Base-by-base conservation (phyloP, 768 basidiomycete species). In the Agaricus sinodeliciosus region DNA sequence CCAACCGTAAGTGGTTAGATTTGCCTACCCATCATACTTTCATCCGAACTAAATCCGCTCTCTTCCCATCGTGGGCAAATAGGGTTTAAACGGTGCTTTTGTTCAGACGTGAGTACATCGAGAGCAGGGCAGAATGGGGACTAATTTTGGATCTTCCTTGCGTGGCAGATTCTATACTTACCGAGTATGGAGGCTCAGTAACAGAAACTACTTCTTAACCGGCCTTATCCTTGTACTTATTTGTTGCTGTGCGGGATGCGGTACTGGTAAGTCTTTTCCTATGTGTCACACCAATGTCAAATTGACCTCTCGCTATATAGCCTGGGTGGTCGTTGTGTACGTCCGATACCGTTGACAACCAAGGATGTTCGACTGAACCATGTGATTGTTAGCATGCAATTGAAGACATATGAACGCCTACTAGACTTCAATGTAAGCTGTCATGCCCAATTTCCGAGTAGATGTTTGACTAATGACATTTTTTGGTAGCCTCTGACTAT, bases 21-120 rank as follows among this genome's bases (percentile, higher is more conserved):
- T 13, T 37, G 18, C 18, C 15, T 1, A 18, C 31, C 11, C 18
- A 25, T 47, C 25, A 28, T 37, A 36, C 4, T 11, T 1, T 22
- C n/a, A 3, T n/a, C 5, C 15, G n/a, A n/a, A 37, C 15, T 50
- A 44, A 44, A n/a, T 27, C 43, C 43, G 27, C 43, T 26, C 27
- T 25, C 12, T 18, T 13, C 34, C 9, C 2, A 22, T 51, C 3
- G 15, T 19, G 41, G 15, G 0, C 9, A 57, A 55, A 34, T 61
- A 81, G 75, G 79, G 75, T 3, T 58, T 79, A 16, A 80, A 76
- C 11, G 76, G 72, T 4, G 65, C 72, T 39, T 62, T 80, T 18
- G 80, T 82, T 5, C 82, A 83, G 65, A 71, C 68, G 77, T 75
- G 28, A 35, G 69, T 63, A 39, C 15, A 16, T 39, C 16, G 15